These are phyloP conservation scores for Agapanthus africanus DNA, from an alignment of 106 monocot species.

Conservation along the genomic window DNA sequence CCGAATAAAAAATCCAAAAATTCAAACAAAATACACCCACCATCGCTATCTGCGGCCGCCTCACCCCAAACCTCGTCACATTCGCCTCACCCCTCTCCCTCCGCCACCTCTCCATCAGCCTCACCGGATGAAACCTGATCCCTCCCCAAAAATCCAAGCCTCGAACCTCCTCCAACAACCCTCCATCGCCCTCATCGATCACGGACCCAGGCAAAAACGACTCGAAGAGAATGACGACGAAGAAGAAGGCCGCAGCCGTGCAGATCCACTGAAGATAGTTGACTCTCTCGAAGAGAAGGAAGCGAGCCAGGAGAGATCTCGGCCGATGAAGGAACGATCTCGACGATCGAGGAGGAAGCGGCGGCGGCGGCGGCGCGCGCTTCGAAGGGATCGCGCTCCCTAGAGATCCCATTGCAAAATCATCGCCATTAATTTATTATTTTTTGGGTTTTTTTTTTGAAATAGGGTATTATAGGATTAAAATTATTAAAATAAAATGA, in stretches of 20 bases:
- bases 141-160: constrained; percentile 60
- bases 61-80: constrained; percentile 18
- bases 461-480: too few species aligned
- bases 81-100: constrained; percentile 41
- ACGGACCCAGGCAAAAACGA: constrained; percentile 52
- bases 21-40: constrained; percentile 22
- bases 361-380: constrained; percentile 17
- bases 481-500: too few species aligned
- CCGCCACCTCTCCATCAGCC: constrained; percentile 47
- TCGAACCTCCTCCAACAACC: constrained; percentile 7
- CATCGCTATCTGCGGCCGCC: constrained; percentile 49
- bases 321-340: constrained; percentile 2
- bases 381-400: constrained; percentile 18
- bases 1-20: not conserved
- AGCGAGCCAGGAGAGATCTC: constrained; percentile 50
- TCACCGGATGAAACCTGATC: constrained; percentile 42
- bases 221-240: constrained; percentile 50
- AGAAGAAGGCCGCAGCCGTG: constrained; percentile 50
- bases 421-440: too few species aligned
- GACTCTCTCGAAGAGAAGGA: constrained; percentile 63
- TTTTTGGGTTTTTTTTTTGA: too few species aligned
- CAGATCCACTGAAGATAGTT: constrained; percentile 53
- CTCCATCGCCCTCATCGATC: not conserved
- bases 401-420: constrained; percentile 38
- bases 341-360: constrained; percentile 17